These are phyloP conservation scores for Daldinia loculata DNA, from an alignment of 495 filamentous ascomycete genomes.

Conservation along the genomic window DNA sequence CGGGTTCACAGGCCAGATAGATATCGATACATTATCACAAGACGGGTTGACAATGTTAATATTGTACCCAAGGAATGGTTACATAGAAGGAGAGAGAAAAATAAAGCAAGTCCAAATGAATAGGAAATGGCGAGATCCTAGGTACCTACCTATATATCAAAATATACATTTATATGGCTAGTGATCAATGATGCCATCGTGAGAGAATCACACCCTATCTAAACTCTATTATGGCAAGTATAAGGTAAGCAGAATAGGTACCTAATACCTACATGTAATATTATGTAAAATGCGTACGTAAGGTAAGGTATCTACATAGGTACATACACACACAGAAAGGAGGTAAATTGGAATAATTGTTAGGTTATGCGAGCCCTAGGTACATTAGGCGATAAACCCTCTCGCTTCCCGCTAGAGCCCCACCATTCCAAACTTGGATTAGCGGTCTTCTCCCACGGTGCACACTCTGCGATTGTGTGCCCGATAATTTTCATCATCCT, in stretches of 20 bases:
- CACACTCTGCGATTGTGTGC: constrained; percentile 41
- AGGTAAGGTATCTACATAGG: too few species aligned
- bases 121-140: neutral
- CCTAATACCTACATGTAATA: too few species aligned
- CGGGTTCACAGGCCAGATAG: neutral
- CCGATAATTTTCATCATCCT: constrained; percentile 45
- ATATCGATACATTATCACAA: neutral
- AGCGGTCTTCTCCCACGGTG: constrained; percentile 46
- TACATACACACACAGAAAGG: too few species aligned
- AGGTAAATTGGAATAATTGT: constrained; percentile 5
- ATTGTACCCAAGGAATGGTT: neutral
- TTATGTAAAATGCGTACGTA: too few species aligned
- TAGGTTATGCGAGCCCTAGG: constrained; percentile 60
- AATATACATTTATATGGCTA: neutral
- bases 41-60: neutral
- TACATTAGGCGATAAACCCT: constrained; percentile 50
- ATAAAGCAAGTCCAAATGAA: neutral
- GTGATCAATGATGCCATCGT: neutral
- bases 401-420: constrained; percentile 47
- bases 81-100: neutral
- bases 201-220: too few species aligned
- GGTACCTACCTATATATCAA: neutral
- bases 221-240: too few species aligned
- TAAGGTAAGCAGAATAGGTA: neutral
- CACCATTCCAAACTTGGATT: constrained; percentile 47